Base-by-base conservation (phyloP, 495 filamentous ascomycete genomes). In the Aspergillus cristatus region DNA sequence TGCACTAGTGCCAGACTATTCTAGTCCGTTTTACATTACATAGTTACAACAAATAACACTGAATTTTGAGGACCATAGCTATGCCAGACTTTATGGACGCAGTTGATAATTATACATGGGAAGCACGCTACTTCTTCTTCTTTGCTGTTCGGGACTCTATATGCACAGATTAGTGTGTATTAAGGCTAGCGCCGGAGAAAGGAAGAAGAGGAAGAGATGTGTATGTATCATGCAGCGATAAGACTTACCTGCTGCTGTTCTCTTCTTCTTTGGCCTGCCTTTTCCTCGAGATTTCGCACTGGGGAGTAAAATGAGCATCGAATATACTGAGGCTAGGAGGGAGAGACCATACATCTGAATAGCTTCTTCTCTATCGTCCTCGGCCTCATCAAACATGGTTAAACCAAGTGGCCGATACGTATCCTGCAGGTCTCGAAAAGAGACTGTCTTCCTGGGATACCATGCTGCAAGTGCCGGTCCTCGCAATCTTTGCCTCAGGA, bases 221-320 rank as follows among this genome's bases (percentile, higher is more conserved):
- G 28, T 14, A 13, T 34, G 16, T 14, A 24, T 3, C 7, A 14
- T 18, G 13, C 4, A 25, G 3, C 22, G 17, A n/a, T n/a, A n/a
- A 22, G 29, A 57, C 66, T 60, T 73, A 86, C 83, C 76, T 53
- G 73, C 68, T 38, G 71, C 69, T 17, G 67, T 77, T 57, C 68
- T 75, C 67, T 90, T 91, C 76, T 95, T 96, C 72, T 88, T 93
- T 14, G 90, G 88, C 18, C 84, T 72, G 11, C 83, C 84, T 64
- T 97, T 97, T 34, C 89, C 91, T 57, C 84, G 79, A 12, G 68
- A 51, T 66, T 82, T 91, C 50, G 79, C 61, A 45, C 79, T 85
- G 48, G 32, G 25, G 18, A 6, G 17, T 26, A 15, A 18, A 34
- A 32, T 46, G 29, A 48, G 29, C 15, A 41, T 28, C 4, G 18